These are phyloP conservation scores for Fusarium tuaranense DNA, from an alignment of 2,329 filamentous ascomycete species.

Conservation along the genomic window DNA sequence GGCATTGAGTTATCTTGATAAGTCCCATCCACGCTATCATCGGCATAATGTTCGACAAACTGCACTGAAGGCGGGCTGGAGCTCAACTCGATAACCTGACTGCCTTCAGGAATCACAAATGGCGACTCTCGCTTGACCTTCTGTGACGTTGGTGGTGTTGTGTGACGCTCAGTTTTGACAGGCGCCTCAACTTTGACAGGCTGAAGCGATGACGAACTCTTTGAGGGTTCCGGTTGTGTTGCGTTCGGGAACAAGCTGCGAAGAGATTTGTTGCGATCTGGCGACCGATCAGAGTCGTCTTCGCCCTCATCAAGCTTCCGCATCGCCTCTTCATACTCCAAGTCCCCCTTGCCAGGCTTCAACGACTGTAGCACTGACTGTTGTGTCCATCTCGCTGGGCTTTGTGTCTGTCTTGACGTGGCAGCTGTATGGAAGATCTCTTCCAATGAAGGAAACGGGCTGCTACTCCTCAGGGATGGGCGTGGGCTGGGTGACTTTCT, in stretches of 20 bases:
- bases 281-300: constrained; percentile 43
- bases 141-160: constrained; percentile 27
- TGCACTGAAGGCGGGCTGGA: constrained; percentile 42
- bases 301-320: constrained; percentile 53
- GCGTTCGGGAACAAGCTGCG: constrained; percentile 49
- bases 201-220: constrained; percentile 2
- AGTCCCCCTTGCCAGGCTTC: constrained; percentile 45
- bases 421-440: constrained; percentile 57
- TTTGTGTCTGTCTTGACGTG: constrained; percentile 52
- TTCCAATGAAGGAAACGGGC: constrained; percentile 50
- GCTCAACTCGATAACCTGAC: constrained; percentile 48
- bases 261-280: constrained; percentile 41
- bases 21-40: constrained; percentile 39
- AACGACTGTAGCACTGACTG: constrained; percentile 42
- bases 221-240: constrained; percentile 44
- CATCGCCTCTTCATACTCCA: constrained; percentile 60
- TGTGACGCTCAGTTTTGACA: background rate
- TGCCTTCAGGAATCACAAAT: constrained; percentile 46
- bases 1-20: constrained; percentile 35
- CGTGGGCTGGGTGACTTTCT: constrained; percentile 28
- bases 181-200: constrained; percentile 13
- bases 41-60: constrained; percentile 35
- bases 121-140: constrained; percentile 32
- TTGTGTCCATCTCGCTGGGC: constrained; percentile 45
- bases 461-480: constrained; percentile 46